These are phyloP conservation scores for Fraxinus dipetala DNA, from an alignment of 305 asterid genomes.

Conservation along the genomic window DNA sequence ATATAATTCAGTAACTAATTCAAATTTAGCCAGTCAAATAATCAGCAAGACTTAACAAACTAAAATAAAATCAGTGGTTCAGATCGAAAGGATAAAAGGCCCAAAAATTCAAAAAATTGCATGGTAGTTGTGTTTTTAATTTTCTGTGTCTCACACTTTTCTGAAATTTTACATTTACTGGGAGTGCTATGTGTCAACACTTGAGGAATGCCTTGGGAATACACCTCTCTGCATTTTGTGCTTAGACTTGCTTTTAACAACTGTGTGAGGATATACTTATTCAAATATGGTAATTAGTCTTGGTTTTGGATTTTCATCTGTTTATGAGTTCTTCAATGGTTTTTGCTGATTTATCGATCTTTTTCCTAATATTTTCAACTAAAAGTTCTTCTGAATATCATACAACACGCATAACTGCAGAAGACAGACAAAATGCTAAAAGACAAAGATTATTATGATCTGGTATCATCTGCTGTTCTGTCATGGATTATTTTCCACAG, in stretches of 20 bases:
- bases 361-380: background rate
- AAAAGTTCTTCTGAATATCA: background rate
- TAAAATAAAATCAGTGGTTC: background rate
- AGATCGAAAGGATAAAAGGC: background rate
- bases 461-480: background rate
- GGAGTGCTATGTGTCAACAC: background rate
- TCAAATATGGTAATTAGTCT: background rate
- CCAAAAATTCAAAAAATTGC: background rate
- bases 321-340: background rate
- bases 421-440: background rate
- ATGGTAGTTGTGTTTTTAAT: constrained; percentile 14
- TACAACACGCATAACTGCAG: background rate
- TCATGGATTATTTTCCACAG: background rate
- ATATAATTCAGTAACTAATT: background rate
- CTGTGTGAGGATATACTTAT: background rate
- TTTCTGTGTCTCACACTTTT: background rate
- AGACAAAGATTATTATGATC: background rate
- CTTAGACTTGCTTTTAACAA: background rate
- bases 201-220: background rate
- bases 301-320: background rate
- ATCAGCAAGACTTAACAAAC: background rate
- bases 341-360: background rate
- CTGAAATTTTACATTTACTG: background rate
- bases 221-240: background rate
- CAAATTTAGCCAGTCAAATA: constrained; percentile 1